Conservation (phyloP, 106 monocot species). For the Allium cepa region DNA sequence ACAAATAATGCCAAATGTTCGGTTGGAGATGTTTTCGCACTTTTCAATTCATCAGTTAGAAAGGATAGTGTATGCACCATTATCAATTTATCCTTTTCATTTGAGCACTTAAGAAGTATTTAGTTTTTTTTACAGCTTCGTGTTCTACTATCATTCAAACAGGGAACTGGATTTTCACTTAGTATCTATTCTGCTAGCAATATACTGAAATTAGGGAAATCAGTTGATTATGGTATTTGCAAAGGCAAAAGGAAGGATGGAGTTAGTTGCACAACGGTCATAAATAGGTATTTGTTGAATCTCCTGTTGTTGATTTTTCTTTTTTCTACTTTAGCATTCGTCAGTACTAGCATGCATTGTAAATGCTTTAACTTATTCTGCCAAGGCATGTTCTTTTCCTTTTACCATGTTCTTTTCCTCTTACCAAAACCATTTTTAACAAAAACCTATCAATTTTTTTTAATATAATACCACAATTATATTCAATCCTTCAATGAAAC, state of each 20-base stretch:
- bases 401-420: too few relatives aligned
- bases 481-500: too few relatives aligned
- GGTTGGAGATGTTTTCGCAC: constrained; percentile 69
- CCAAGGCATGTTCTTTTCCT: too few relatives aligned
- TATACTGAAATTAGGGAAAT: constrained; percentile 66
- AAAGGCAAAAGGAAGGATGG: constrained; percentile 94
- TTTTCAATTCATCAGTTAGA: constrained; percentile 63
- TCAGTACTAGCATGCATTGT: too few relatives aligned
- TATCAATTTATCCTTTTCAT: neutral
- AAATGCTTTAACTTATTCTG: too few relatives aligned
- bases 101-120: too few relatives aligned
- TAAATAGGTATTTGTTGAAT: constrained; percentile 61
- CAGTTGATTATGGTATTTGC: constrained; percentile 75
- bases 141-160: neutral
- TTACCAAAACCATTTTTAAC: too few relatives aligned
- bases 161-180: constrained; percentile 72
- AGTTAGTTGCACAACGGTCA: constrained; percentile 67
- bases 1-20: constrained; percentile 30
- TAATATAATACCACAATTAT: too few relatives aligned
- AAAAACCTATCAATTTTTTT: too few relatives aligned
- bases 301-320: neutral
- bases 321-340: too few relatives aligned
- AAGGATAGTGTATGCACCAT: constrained; percentile 10
- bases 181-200: constrained; percentile 65
- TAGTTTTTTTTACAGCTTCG: too few relatives aligned